These are phyloP conservation scores for Nasturtium officinale DNA, from an alignment of 345 rosid species.

Conservation along the genomic window DNA sequence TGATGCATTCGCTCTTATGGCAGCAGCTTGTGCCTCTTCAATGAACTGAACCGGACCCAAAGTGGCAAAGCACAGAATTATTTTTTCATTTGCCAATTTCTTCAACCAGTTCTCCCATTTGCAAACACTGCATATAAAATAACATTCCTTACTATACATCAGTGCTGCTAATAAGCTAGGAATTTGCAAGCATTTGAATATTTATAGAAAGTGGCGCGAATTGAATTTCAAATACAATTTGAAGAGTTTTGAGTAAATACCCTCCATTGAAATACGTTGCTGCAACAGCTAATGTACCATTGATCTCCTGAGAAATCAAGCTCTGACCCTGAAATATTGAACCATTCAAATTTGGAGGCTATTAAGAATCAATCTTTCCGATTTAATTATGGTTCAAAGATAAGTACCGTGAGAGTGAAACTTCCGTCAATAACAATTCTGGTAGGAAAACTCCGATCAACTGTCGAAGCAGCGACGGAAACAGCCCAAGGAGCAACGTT, in stretches of 20 bases:
- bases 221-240: background rate
- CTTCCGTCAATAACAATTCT: constrained; percentile 42
- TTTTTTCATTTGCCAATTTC: constrained; percentile 47
- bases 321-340: constrained; percentile 58
- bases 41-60: constrained; percentile 45
- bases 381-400: too few species aligned
- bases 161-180: background rate
- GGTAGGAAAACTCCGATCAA: constrained; percentile 58
- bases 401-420: constrained; percentile 50
- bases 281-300: constrained; percentile 51
- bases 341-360: background rate
- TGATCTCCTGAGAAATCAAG: constrained; percentile 52
- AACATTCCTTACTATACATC: background rate
- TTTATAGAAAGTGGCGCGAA: background rate
- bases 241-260: constrained; percentile 24
- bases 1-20: constrained; percentile 48
- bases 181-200: background rate
- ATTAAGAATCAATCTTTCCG: background rate
- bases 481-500: constrained; percentile 68
- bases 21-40: constrained; percentile 60
- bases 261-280: constrained; percentile 51
- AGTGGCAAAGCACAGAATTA: constrained; percentile 62
- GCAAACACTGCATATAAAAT: constrained; percentile 48
- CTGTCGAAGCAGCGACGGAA: constrained; percentile 60
- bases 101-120: constrained; percentile 43